A percentile compares a stretch with the other conserved stretches of the same genome.
Evolutionary conservation across 257 asterid species (phyloP).

Genomic region (Solanum virginianum): DNA sequence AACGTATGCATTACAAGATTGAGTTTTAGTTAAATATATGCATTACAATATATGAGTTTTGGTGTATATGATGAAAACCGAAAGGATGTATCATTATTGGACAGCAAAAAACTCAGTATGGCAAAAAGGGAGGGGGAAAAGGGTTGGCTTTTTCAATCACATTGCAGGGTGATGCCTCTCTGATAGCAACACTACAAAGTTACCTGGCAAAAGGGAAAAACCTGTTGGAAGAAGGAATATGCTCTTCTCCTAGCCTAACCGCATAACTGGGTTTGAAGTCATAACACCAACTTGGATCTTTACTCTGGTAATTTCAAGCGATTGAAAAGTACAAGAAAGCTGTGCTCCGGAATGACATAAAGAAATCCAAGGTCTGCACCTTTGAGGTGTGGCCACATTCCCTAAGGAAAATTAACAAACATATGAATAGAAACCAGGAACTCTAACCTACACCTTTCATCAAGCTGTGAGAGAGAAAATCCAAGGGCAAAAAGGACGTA

Average conservation of each 20-base stretch:
- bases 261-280: not conserved
- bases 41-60: not conserved
- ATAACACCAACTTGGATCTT: constrained; percentile 1
- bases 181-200: not conserved
- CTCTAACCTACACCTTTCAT: not conserved
- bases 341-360: constrained; percentile 78
- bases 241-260: not conserved
- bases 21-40: not conserved
- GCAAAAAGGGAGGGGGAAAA: not conserved
- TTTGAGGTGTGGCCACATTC: constrained; percentile 64
- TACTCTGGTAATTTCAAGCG: constrained; percentile 75
- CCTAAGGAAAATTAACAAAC: constrained; percentile 25
- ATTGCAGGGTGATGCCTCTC: not conserved
- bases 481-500: not conserved
- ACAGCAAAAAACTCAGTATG: not conserved
- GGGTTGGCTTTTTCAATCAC: not conserved
- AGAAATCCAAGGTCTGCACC: constrained; percentile 97
- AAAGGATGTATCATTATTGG: not conserved
- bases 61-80: not conserved
- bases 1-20: not conserved
- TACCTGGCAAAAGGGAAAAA: not conserved
- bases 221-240: not conserved
- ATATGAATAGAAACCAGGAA: not conserved
- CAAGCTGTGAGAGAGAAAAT: not conserved
- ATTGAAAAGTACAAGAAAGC: constrained; percentile 85